A percentile compares a stretch with the other conserved stretches of the same genome.
Evolutionary conservation across 495 filamentous ascomycete genomes (phyloP).

Genomic region (Hapsidospora chrysogenum): DNA sequence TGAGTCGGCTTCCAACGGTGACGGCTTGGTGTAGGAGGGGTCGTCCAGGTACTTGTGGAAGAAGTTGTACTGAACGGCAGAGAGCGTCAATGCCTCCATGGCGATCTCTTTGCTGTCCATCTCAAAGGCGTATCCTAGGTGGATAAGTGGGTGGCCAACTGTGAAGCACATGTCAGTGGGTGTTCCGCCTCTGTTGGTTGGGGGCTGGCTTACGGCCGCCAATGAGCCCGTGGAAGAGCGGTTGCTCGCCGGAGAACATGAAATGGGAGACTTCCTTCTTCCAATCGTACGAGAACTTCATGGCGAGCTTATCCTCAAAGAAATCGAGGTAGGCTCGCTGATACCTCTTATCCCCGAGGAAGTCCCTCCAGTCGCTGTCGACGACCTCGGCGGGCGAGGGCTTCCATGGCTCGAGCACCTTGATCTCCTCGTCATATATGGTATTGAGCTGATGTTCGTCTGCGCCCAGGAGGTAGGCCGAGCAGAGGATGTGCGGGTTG

Average conservation of each 20-base stretch:
- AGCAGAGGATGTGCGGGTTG: conserved; percentile 65
- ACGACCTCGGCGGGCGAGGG: conserved; percentile 74
- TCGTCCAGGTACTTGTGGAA: conserved; percentile 70
- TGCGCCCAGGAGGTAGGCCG: conserved; percentile 72
- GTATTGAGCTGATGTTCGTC: conserved; percentile 49
- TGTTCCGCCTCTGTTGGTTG: too few species aligned
- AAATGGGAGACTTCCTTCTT: conserved; percentile 58
- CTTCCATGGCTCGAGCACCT: conserved; percentile 60
- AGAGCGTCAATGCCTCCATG: conserved; percentile 65
- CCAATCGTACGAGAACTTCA: conserved; percentile 67
- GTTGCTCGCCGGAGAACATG: conserved; percentile 56
- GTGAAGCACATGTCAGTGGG: background rate
- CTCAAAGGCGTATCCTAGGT: conserved; percentile 79
- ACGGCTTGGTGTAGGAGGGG: conserved; percentile 41
- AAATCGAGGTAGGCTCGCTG: conserved; percentile 84
- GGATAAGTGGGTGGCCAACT: conserved; percentile 83
- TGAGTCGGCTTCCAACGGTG: conserved; percentile 34
- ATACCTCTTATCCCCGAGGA: conserved; percentile 59
- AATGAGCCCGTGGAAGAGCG: conserved; percentile 62
- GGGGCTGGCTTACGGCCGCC: conserved; percentile 60
- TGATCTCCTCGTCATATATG: conserved; percentile 62
- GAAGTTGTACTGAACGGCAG: conserved; percentile 52
- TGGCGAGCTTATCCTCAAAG: conserved; percentile 73
- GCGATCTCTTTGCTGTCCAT: conserved; percentile 60
- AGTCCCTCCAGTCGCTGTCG: conserved; percentile 71